Conservation (phyloP, 257 asterid genomes). For the Solanum paucissectum region DNA sequence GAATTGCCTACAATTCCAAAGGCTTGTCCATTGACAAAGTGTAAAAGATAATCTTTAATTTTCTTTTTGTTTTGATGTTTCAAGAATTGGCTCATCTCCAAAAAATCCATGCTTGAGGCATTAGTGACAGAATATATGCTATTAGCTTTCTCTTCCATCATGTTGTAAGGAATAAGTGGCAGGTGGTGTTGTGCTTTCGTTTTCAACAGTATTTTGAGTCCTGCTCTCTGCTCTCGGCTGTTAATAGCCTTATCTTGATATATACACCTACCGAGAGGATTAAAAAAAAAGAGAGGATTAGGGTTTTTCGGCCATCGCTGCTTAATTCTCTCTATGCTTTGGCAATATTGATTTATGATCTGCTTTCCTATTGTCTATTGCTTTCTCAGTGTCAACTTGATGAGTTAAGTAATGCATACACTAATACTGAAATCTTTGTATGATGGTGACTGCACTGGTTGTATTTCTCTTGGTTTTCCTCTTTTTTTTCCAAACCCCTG, state of each 20-base stretch:
- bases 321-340: not conserved
- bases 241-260: not conserved
- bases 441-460: not conserved
- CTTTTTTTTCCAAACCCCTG: not conserved
- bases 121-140: not conserved
- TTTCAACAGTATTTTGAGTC: not conserved
- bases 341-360: not conserved
- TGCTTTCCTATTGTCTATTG: not conserved
- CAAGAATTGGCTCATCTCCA: not conserved
- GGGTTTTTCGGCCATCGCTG: not conserved
- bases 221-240: not conserved
- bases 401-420: not conserved
- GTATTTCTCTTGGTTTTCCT: not conserved
- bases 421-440: not conserved
- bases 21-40: not conserved
- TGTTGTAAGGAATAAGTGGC: not conserved
- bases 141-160: not conserved
- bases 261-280: not conserved
- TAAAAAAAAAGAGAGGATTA: not conserved
- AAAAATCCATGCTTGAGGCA: not conserved
- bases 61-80: not conserved
- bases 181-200: not conserved
- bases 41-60: not conserved
- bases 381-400: not conserved
- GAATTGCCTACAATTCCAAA: not conserved